Evolutionary conservation across 192 early-diverging fungal genomes (phyloP).

Genomic region (Gonapodya sp.): DNA sequence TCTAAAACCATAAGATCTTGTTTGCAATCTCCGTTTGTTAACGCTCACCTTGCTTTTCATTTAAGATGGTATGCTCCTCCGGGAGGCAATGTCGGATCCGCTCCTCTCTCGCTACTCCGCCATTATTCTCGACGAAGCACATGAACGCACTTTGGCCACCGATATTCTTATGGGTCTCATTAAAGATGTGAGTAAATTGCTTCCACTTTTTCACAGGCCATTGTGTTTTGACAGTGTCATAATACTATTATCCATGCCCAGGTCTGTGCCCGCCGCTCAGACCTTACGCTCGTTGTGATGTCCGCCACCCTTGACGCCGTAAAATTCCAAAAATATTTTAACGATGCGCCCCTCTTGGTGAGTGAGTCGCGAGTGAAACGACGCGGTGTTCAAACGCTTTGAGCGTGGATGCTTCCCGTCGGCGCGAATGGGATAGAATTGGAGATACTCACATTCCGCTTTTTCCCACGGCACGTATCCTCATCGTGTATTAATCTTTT

Average conservation of each 20-base stretch:
- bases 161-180: conserved; percentile 98
- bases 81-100: conserved; percentile 95
- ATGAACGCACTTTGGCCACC: conserved; percentile 91
- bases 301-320: conserved; percentile 95
- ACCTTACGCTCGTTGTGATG: conserved; percentile 94
- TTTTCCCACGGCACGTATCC: not conserved
- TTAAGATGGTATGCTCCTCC: conserved; percentile 93
- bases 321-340: conserved; percentile 98
- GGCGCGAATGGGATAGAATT: not conserved
- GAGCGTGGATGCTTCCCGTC: not conserved
- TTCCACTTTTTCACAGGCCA: conserved; percentile 11
- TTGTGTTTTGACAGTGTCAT: conserved; percentile 17
- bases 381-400: not conserved
- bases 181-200: conserved; percentile 56
- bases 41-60: too few relatives aligned
- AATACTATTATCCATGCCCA: conserved; percentile 15
- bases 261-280: conserved; percentile 59
- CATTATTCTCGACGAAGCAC: conserved; percentile 95
- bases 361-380: conserved; percentile 16
- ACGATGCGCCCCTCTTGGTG: conserved; percentile 83
- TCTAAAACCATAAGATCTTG: too few relatives aligned
- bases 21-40: too few relatives aligned
- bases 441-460: not conserved
- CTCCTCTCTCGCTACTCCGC: conserved; percentile 79
- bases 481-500: not conserved